Evolutionary conservation across 257 asterid genomes (phyloP).

Genomic region (Jacaranda copaia): DNA sequence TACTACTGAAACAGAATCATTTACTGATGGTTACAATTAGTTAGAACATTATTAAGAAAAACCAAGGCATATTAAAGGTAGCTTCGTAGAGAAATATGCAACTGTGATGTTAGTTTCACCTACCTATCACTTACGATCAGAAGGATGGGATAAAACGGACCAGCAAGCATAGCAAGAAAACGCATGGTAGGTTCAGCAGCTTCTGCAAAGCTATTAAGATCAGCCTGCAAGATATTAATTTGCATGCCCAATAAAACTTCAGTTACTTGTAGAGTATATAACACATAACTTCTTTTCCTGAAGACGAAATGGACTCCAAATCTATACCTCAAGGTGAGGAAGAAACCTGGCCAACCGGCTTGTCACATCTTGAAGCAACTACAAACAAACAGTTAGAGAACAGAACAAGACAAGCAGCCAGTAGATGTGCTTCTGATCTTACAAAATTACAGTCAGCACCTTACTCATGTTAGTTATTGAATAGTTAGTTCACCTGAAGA

Average conservation of each 20-base stretch:
- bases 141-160: slow-evolving; percentile 93
- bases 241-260: slow-evolving; percentile 38
- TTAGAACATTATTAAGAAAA: slow-evolving; percentile 17
- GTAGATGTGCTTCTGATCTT: slow-evolving; percentile 1
- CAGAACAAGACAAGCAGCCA: slow-evolving; percentile 33
- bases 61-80: slow-evolving; percentile 23
- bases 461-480: slow-evolving; percentile 28
- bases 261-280: slow-evolving; percentile 30
- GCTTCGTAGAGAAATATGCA: slow-evolving; percentile 30
- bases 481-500: slow-evolving; percentile 76
- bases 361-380: slow-evolving; percentile 93
- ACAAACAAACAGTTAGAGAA: slow-evolving; percentile 54
- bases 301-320: slow-evolving; percentile 23
- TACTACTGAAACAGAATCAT: slow-evolving; percentile 32
- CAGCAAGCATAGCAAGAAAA: slow-evolving; percentile 93
- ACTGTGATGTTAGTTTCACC: slow-evolving; percentile 40
- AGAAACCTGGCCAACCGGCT: slow-evolving; percentile 83
- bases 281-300: slow-evolving; percentile 30
- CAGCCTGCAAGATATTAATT: slow-evolving; percentile 66
- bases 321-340: slow-evolving; percentile 92
- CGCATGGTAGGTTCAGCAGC: slow-evolving; percentile 81
- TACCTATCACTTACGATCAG: slow-evolving; percentile 87
- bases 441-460: slow-evolving; percentile 15
- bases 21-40: not conserved
- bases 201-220: slow-evolving; percentile 83